phyloP scores from a whole-genome alignment of 2,329 filamentous ascomycete species.

The Neopestalotiopsis rosae region DNA sequence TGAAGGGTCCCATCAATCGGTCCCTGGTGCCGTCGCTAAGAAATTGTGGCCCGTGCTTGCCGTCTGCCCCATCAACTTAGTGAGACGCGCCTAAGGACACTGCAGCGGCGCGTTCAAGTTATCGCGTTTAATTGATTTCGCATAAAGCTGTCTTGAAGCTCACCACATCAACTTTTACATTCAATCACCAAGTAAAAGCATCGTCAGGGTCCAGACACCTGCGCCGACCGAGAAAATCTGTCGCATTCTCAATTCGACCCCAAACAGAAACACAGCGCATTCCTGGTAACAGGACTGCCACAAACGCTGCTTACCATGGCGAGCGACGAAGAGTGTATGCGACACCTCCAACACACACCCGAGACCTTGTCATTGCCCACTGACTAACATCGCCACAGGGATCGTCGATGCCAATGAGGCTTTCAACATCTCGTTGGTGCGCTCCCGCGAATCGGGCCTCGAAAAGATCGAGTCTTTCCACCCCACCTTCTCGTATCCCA shows the following conservation, averaged over 20 bases:
- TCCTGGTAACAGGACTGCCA: background rate
- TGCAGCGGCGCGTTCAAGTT: background rate
- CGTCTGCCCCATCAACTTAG: background rate
- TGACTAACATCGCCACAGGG: slow-evolving; percentile 15
- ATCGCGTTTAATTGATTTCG: slow-evolving; percentile 4
- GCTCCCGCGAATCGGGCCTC: slow-evolving; percentile 52
- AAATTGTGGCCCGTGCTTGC: background rate
- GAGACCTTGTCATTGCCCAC: background rate
- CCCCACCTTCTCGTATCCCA: slow-evolving; percentile 86
- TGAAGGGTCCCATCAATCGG: background rate
- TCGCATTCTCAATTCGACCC: background rate
- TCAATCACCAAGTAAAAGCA: background rate
- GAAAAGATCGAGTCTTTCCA: slow-evolving; percentile 73
- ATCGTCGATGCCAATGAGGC: slow-evolving; percentile 51
- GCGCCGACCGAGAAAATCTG: background rate
- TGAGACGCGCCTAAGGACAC: background rate
- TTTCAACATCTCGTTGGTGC: slow-evolving; percentile 64
- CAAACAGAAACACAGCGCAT: background rate
- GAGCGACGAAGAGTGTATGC: slow-evolving; percentile 22
- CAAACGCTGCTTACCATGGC: slow-evolving; percentile 18
- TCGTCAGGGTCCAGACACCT: background rate
- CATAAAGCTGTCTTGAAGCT: background rate
- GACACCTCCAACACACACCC: background rate
- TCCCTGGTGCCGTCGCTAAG: background rate
- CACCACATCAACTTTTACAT: background rate